Base-by-base conservation (phyloP, 106 monocot genomes). In the Apostasia shenzhenica region DNA sequence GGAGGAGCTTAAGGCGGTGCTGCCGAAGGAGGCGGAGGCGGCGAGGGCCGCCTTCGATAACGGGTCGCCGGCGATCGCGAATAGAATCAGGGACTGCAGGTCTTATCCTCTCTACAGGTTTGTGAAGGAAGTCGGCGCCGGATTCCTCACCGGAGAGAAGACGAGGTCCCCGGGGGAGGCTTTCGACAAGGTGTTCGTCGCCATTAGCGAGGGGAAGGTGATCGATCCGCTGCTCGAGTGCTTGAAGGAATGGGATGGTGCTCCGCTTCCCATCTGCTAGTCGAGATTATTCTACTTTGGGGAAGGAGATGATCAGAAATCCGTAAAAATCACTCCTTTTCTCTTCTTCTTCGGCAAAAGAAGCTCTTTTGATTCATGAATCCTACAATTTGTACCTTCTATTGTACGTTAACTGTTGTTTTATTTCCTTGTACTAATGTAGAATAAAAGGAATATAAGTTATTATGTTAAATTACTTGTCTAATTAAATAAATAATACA, bases 171-270 rank as follows among this genome's bases (percentile, higher is more conserved):
- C 77, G 5, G 77, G 77, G 14, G 77, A 77, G 71, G 77, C 62
- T 45, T 70, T 59, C 55, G 61, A 71, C 56, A 77, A 77, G 71
- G 77, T 77, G 48, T 76, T 76, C 26, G 12, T 11, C 7, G 76
- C 69, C 4, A 76, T 76, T 54, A 48, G 48, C 6, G 57, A 61
- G 12, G 76, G 76, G 37, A 61, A 45, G 62, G n/a, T 76, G 61
- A 61, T 76, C 9, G 76, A 76, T 57, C 70, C 76, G 2, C 45
- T 76, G 48, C 61, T 76, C 9, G 76, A 69, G 69, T 76, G 76
- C 71, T 49, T 77, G 64, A 66, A 55, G 55, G 77, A 77, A 9
- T 77, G 77, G 77, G 48, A 77, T 57, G 77, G 77, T 56, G 63
- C 40, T 6, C 77, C 77, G n/a, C 77, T 77, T 4, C 77, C 77